Percentiles rank a stretch among this genome's conserved stretches.
Conservation (phyloP, 2,329 filamentous ascomycete genomes). For the Talaromyces islandicus region DNA sequence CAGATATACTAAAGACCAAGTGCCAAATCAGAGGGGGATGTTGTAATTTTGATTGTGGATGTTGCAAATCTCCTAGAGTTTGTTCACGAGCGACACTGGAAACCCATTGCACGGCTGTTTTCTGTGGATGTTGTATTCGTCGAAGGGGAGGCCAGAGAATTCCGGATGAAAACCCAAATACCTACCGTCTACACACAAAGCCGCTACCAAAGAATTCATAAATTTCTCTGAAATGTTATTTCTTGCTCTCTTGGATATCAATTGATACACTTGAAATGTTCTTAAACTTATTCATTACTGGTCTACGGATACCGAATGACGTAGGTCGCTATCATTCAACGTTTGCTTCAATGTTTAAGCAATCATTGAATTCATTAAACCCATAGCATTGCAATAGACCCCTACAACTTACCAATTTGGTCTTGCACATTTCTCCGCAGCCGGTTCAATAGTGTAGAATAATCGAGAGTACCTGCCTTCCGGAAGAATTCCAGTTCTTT, state of each 20-base stretch:
- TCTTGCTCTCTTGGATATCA: too few species aligned
- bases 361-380: too few species aligned
- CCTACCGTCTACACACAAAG: too few species aligned
- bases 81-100: neutral
- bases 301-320: too few species aligned
- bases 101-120: conserved; percentile 6
- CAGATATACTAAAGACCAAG: neutral
- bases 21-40: conserved; percentile 6
- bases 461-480: neutral
- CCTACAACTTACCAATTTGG: neutral
- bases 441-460: neutral
- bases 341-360: too few species aligned
- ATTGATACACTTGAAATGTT: too few species aligned
- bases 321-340: too few species aligned
- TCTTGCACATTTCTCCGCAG: neutral
- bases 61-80: neutral
- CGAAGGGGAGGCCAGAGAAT: neutral
- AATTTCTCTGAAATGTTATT: too few species aligned
- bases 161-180: too few species aligned
- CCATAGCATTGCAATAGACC: too few species aligned
- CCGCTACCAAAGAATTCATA: too few species aligned
- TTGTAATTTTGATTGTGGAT: conserved; percentile 8
- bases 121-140: conserved; percentile 10
- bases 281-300: too few species aligned
- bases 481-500: neutral